Conservation (phyloP, 495 filamentous ascomycete species). For the Lophiotrema nucula region DNA sequence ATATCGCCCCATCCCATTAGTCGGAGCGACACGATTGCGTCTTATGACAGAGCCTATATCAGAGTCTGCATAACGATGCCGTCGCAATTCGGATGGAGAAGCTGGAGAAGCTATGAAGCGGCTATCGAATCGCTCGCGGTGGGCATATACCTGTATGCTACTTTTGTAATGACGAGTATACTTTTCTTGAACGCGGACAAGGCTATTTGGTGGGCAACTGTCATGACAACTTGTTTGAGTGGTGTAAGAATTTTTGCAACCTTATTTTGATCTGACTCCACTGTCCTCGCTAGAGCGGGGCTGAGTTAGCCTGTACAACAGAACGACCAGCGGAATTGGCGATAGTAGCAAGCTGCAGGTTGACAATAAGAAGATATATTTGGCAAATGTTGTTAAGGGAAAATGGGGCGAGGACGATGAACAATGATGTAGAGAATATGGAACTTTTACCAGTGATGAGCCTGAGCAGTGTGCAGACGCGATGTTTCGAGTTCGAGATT, state of each 20-base stretch:
- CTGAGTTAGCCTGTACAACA: too few relatives aligned
- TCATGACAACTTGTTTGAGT: slow-evolving; percentile 16
- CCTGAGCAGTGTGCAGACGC: too few relatives aligned
- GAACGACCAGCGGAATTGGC: too few relatives aligned
- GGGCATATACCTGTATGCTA: slow-evolving; percentile 11
- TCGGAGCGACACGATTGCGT: slow-evolving; percentile 1
- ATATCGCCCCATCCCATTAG: not conserved
- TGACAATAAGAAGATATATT: too few relatives aligned
- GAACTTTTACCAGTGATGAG: too few relatives aligned
- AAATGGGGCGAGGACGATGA: too few relatives aligned
- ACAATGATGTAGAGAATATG: too few relatives aligned
- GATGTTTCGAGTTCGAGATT: too few relatives aligned
- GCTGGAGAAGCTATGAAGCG: slow-evolving; percentile 7
- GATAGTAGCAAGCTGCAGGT: too few relatives aligned
- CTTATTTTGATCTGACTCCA: slow-evolving; percentile 1
- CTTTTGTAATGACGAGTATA: slow-evolving; percentile 9
- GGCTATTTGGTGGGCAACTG: slow-evolving; percentile 5
- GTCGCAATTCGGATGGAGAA: slow-evolving; percentile 1
- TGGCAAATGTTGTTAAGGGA: too few relatives aligned
- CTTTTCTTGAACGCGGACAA: slow-evolving; percentile 7
- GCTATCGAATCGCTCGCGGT: slow-evolving; percentile 7
- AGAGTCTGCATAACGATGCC: slow-evolving; percentile 3
- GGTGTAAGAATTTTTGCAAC: slow-evolving; percentile 1
- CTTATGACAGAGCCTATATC: not conserved
- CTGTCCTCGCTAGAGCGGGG: too few relatives aligned